These are phyloP conservation scores for Trichophyton mentagrophytes DNA, from an alignment of 2,329 filamentous ascomycete species.

Conservation along the genomic window DNA sequence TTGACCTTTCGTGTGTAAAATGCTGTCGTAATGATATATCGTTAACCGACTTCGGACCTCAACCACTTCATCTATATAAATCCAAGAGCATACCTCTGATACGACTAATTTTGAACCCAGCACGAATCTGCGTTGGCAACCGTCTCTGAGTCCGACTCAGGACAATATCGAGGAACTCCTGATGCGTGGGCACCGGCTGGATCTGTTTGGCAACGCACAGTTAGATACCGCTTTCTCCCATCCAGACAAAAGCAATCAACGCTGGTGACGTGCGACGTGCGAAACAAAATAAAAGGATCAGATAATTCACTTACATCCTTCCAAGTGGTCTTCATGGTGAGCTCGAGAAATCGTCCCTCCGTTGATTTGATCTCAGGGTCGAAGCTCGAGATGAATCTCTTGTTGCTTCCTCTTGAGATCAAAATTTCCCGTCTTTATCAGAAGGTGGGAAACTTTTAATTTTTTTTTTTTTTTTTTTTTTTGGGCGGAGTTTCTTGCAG, in stretches of 20 bases:
- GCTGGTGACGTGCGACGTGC: slow-evolving; percentile 23
- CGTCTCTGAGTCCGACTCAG: slow-evolving; percentile 85
- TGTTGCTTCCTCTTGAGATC: background rate
- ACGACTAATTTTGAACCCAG: slow-evolving; percentile 90
- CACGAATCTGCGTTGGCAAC: slow-evolving; percentile 86
- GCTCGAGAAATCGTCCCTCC: background rate
- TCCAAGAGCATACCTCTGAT: slow-evolving; percentile 47
- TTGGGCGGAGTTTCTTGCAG: background rate
- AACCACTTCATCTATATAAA: background rate
- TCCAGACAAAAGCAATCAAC: slow-evolving; percentile 9
- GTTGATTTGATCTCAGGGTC: background rate
- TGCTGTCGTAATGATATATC: slow-evolving; percentile 35
- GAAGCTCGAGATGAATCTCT: background rate
- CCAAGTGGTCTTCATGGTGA: slow-evolving; percentile 48
- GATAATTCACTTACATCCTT: slow-evolving; percentile 36
- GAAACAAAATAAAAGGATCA: slow-evolving; percentile 13
- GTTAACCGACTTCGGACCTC: background rate
- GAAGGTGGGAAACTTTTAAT: background rate
- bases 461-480: background rate
- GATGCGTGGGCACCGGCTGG: slow-evolving; percentile 74
- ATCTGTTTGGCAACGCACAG: slow-evolving; percentile 49
- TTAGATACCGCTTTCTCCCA: background rate
- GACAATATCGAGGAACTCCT: slow-evolving; percentile 97
- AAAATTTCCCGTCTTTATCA: slow-evolving; percentile 3
- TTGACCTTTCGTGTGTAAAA: slow-evolving; percentile 99